Percentiles rank a stretch among this genome's conserved stretches.
These are phyloP conservation scores for Hymenotorrendiella dingleyae DNA, from an alignment of 2,329 filamentous ascomycete genomes.

Conservation along the genomic window DNA sequence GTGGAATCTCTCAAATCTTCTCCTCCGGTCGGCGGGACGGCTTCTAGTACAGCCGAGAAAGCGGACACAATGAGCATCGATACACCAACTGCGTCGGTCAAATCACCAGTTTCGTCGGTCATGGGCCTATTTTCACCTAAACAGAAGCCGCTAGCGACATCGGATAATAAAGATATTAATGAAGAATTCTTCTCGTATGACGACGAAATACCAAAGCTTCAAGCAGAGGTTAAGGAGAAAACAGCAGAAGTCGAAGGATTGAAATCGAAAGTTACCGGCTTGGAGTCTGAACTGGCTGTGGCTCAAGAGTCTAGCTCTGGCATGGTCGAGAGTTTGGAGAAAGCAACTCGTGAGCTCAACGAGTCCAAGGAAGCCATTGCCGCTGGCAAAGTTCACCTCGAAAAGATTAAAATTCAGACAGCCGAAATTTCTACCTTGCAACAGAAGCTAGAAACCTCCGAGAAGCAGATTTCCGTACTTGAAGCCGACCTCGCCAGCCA, in stretches of 20 bases:
- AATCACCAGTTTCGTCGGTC: constrained; percentile 43
- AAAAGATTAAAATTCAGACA: constrained; percentile 22
- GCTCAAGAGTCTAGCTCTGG: constrained; percentile 64
- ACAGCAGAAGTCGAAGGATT: constrained; percentile 66
- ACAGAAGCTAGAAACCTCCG: constrained; percentile 22
- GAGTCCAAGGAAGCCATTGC: constrained; percentile 60
- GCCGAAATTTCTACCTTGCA: constrained; percentile 24
- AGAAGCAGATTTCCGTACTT: constrained; percentile 19
- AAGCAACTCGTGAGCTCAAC: constrained; percentile 50
- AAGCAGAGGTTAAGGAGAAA: constrained; percentile 66
- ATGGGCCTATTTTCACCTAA: constrained; percentile 45
- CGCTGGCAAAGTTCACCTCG: constrained; percentile 16
- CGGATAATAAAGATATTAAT: constrained; percentile 31
- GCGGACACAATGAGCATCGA: constrained; percentile 22
- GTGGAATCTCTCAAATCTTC: constrained; percentile 46
- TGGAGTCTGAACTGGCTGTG: constrained; percentile 65
- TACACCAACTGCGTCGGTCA: constrained; percentile 33
- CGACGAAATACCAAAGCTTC: constrained; percentile 75
- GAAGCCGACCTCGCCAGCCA: constrained; percentile 19
- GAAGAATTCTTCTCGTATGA: constrained; percentile 93
- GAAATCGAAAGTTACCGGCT: constrained; percentile 57
- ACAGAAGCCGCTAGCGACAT: constrained; percentile 34
- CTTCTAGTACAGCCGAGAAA: constrained; percentile 17
- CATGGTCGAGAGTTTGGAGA: constrained; percentile 45
- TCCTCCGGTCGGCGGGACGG: constrained; percentile 31